phyloP scores from a whole-genome alignment of 306 rosid genomes.

The Fragaria ananassa region DNA sequence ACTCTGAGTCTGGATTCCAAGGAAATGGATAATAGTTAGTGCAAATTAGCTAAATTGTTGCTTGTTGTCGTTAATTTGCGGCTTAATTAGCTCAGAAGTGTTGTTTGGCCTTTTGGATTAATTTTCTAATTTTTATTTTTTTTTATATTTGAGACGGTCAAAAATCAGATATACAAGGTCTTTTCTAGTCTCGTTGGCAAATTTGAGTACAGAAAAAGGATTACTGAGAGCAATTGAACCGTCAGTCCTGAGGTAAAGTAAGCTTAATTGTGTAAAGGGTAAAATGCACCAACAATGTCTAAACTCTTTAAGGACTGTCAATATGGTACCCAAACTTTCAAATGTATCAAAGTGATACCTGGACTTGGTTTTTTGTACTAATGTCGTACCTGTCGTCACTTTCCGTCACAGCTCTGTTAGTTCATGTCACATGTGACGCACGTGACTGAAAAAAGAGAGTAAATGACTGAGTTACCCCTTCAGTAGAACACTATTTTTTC shows the following conservation, averaged over 20 bases:
- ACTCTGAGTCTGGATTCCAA: background rate
- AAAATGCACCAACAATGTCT: too few species aligned
- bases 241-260: conserved; percentile 25
- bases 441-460: too few species aligned
- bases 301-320: too few species aligned
- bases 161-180: conserved; percentile 42
- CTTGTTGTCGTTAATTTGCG: background rate
- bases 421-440: too few species aligned
- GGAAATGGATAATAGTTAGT: background rate
- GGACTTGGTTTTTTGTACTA: too few species aligned
- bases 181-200: conserved; percentile 41
- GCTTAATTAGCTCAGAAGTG: conserved; percentile 1
- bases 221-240: conserved; percentile 20
- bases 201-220: conserved; percentile 11
- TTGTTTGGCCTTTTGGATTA: background rate
- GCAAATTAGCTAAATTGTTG: background rate
- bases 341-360: too few species aligned
- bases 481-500: too few species aligned
- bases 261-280: background rate
- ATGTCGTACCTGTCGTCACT: too few species aligned
- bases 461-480: too few species aligned
- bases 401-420: too few species aligned
- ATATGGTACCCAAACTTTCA: too few species aligned
- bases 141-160: conserved; percentile 25
- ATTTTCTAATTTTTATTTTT: background rate